These are phyloP conservation scores for Mucor sp. DNA, from an alignment of 371 early-diverging fungal species.

Conservation along the genomic window DNA sequence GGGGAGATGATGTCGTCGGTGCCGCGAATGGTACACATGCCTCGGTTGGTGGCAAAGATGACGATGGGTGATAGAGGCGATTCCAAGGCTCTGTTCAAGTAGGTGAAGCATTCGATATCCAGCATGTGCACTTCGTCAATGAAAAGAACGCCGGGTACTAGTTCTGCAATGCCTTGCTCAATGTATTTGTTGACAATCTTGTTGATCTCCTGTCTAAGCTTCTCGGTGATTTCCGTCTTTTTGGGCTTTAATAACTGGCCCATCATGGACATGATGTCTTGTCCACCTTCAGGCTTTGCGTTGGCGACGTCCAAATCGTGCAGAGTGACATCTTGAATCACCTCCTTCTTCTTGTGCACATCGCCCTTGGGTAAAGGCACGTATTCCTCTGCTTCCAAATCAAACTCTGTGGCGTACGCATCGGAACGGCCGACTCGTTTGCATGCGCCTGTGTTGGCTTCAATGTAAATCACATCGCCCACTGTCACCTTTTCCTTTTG, in stretches of 20 bases:
- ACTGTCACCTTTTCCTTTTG: conserved; percentile 96
- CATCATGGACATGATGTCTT: conserved; percentile 98
- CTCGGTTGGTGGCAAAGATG: conserved; percentile 97
- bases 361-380: conserved; percentile 99
- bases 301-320: conserved; percentile 99
- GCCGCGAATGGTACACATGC: conserved; percentile 93
- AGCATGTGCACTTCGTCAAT: conserved; percentile 99
- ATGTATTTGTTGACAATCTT: conserved; percentile 98
- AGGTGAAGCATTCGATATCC: conserved; percentile 99
- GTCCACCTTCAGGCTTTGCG: conserved; percentile 94
- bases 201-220: conserved; percentile 98
- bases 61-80: conserved; percentile 96
- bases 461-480: conserved; percentile 99
- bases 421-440: conserved; percentile 98
- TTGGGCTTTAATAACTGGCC: conserved; percentile 95
- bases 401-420: conserved; percentile 95
- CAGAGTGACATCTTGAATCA: conserved; percentile 96
- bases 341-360: conserved; percentile 97
- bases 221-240: conserved; percentile 98
- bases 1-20: conserved; percentile 90
- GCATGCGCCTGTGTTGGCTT: conserved; percentile 97
- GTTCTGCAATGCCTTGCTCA: conserved; percentile 97
- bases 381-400: conserved; percentile 96
- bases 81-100: conserved; percentile 97
- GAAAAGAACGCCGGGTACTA: conserved; percentile 97